Evolutionary conservation across 2,329 filamentous ascomycete genomes (phyloP).

Genomic region (Gaeumannomyces tritici): DNA sequence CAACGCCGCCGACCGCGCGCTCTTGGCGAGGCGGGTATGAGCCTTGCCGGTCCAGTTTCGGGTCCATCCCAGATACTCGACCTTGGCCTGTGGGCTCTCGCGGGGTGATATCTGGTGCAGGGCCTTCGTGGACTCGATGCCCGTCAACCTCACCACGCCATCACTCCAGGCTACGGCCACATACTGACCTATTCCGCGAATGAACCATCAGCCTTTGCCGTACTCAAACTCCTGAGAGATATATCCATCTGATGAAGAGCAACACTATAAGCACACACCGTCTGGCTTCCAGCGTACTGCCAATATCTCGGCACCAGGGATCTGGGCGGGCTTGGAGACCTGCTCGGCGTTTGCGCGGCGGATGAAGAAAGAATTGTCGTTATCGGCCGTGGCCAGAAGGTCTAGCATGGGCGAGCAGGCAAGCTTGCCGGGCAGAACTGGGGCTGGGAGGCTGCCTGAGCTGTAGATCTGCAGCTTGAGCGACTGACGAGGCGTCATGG

Average conservation of each 20-base stretch:
- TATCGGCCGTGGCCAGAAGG: conserved; percentile 64
- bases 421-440: conserved; percentile 48
- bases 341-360: conserved; percentile 69
- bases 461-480: conserved; percentile 1
- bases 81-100: conserved; percentile 28
- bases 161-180: conserved; percentile 80
- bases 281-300: conserved; percentile 58
- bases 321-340: conserved; percentile 36
- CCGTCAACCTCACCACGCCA: conserved; percentile 66
- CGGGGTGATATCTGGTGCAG: conserved; percentile 59
- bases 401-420: conserved; percentile 80
- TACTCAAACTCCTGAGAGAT: neutral
- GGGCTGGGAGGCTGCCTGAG: conserved; percentile 22
- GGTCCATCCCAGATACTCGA: conserved; percentile 46
- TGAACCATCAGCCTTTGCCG: neutral
- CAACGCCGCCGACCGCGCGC: neutral
- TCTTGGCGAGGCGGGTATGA: neutral
- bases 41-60: conserved; percentile 29
- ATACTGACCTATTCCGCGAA: conserved; percentile 48
- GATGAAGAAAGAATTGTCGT: conserved; percentile 56
- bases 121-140: conserved; percentile 71
- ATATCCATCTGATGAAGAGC: neutral
- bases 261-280: conserved; percentile 32
- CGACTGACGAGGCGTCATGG: neutral
- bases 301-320: conserved; percentile 30